Base-by-base conservation (phyloP, 208 protist genomes). In the Leishmania turanica region DNA sequence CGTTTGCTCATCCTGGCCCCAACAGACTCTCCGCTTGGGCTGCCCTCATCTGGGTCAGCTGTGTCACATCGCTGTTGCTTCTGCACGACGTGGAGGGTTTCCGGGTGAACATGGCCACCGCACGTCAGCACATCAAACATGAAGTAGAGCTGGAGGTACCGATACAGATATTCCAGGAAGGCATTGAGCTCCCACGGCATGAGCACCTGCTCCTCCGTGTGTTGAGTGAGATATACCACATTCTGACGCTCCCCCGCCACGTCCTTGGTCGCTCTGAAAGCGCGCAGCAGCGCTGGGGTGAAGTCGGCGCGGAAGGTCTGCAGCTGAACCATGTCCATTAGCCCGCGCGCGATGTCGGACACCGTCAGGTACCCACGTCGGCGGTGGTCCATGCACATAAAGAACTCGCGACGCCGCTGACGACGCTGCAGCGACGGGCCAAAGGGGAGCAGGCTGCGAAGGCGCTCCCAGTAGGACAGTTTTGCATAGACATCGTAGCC, bases 121-220 rank as follows among this genome's bases (percentile, higher is more conserved):
- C 87, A 89, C 71, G 89, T 89, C 68, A 96, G 86, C 21, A 85
- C 78, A 80, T 97, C 94, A 76, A 96, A 96, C 91, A 96, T 95
- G 47, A 92, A 89, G 77, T 91, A 97, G 66, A 96, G 73, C 82
- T 96, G 86, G 79, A 95, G 90, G 84, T 94, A 96, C 3, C 84
- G 84, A 85, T 90, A 93, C 40, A 97, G 74, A 77, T 94, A 95
- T 17, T 78, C 84, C 40, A 97, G 73, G 42, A 95, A 91, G 3
- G 83, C 80, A 60, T 89, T 77, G 53, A 97, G 86, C 85, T 95
- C 89, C 6, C 13, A 19, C 3, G 78, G 79, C 40, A 85, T 75
- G 31, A 94, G 81, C 74, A 95, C 82, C 73, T 89, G 89, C 75
- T 96, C 90, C 62, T 75, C 80, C 27, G 90, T 86, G 21, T 92